A percentile compares a stretch with the other conserved stretches of the same genome.
Evolutionary conservation across 345 rosid species (phyloP).

Genomic region (Sisymbrium irio): DNA sequence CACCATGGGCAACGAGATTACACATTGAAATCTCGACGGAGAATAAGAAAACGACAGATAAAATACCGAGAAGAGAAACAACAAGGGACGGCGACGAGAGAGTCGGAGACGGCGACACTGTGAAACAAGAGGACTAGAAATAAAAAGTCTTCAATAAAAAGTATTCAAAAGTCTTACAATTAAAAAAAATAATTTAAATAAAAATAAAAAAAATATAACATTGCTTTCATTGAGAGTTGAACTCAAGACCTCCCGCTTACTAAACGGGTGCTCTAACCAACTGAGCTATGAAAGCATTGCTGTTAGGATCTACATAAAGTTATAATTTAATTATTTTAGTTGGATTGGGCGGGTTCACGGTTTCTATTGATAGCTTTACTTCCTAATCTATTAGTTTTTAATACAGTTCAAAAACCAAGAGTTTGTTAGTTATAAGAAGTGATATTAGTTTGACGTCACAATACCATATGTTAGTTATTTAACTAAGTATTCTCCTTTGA

Average conservation of each 20-base stretch:
- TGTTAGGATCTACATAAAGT: too few relatives aligned
- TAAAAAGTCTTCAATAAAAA: not conserved
- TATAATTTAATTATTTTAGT: too few relatives aligned
- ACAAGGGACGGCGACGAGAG: conserved; percentile 18
- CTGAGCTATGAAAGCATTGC: conserved; percentile 66
- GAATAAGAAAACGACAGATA: not conserved
- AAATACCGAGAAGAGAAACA: conserved; percentile 2
- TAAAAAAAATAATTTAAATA: not conserved
- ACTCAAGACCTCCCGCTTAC: conserved; percentile 99
- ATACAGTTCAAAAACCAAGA: not conserved
- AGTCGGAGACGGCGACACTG: conserved; percentile 8
- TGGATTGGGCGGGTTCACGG: too few relatives aligned
- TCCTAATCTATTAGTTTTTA: too few relatives aligned
- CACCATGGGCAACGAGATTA: not conserved
- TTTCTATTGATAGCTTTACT: too few relatives aligned
- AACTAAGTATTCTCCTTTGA: not conserved
- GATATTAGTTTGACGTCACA: not conserved
- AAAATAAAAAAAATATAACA: not conserved
- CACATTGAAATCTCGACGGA: not conserved
- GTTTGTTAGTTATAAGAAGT: not conserved
- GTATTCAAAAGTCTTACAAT: not conserved
- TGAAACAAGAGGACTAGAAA: not conserved
- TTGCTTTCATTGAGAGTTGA: conserved; percentile 58
- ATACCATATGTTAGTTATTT: not conserved
- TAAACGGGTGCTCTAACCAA: conserved; percentile 96